Evolutionary conservation across 2,329 filamentous ascomycete species (phyloP).

Genomic region (Metarhizium rileyi): DNA sequence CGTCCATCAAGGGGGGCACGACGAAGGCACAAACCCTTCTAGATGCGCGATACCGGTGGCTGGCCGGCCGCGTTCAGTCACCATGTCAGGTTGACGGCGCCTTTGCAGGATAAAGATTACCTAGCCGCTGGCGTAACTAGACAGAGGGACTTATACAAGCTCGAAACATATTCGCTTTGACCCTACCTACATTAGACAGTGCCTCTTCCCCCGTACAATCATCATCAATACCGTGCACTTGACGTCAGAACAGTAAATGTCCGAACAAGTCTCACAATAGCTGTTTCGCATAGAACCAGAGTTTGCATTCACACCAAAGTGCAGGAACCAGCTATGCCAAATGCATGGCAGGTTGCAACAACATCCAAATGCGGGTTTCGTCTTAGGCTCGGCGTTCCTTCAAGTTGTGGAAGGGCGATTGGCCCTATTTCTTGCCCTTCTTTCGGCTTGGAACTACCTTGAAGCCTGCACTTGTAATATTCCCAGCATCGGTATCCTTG

Average conservation of each 20-base stretch:
- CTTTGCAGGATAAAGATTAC: neutral
- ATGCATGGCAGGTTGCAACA: neutral
- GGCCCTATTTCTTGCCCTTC: conserved; percentile 66
- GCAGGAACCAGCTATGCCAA: neutral
- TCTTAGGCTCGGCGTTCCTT: conserved; percentile 7
- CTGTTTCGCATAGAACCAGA: neutral
- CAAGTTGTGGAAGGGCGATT: conserved; percentile 8
- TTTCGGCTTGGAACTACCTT: conserved; percentile 89
- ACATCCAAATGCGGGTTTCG: neutral
- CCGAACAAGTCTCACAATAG: neutral
- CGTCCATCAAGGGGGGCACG: too few relatives aligned
- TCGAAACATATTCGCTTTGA: neutral
- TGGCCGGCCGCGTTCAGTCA: neutral
- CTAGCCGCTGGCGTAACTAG: neutral
- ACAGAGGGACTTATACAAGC: neutral
- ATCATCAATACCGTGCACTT: neutral
- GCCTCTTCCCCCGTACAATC: neutral
- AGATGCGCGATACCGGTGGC: too few relatives aligned
- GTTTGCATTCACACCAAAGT: neutral
- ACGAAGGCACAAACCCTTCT: too few relatives aligned
- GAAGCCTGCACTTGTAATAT: conserved; percentile 52
- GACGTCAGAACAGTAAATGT: neutral
- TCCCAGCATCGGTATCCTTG: conserved; percentile 33
- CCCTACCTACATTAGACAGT: neutral
- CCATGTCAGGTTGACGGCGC: neutral